Percentiles rank a stretch among this genome's conserved stretches.
Conservation (phyloP, 768 basidiomycete species). For the Agrocybe chaxingu region DNA sequence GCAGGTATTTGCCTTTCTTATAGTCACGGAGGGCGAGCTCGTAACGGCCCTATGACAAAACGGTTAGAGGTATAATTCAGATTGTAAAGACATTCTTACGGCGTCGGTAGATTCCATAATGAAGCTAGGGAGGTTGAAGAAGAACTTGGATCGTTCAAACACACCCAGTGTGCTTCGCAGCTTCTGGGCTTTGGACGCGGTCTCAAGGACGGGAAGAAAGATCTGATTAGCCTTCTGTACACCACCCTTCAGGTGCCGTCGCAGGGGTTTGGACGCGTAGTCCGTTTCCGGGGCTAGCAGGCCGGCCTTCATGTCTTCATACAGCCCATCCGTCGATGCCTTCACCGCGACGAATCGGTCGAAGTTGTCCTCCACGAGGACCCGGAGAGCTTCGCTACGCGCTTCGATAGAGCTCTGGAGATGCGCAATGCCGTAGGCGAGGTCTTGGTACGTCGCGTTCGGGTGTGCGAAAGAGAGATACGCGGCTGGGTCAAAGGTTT, state of each 20-base stretch:
- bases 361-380: conserved; percentile 95
- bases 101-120: conserved; percentile 87
- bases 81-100: conserved; percentile 37
- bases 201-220: conserved; percentile 93
- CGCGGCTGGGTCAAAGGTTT: conserved; percentile 91
- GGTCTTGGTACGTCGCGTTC: conserved; percentile 89
- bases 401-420: conserved; percentile 78
- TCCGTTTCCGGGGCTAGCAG: conserved; percentile 75
- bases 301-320: conserved; percentile 90
- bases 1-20: conserved; percentile 93
- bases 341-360: conserved; percentile 97
- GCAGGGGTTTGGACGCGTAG: conserved; percentile 76
- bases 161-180: conserved; percentile 87
- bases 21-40: conserved; percentile 93
- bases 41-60: conserved; percentile 71
- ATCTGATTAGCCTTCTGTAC: conserved; percentile 91
- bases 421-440: conserved; percentile 69
- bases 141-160: conserved; percentile 97
- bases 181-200: conserved; percentile 89
- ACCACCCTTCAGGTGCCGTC: conserved; percentile 82
- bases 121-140: conserved; percentile 93
- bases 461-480: conserved; percentile 91
- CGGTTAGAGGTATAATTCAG: not conserved
- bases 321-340: conserved; percentile 85
- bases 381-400: conserved; percentile 86